Percentiles rank a stretch among this genome's conserved stretches.
These are phyloP conservation scores for Phlebopus sp. DNA, from an alignment of 1,284 basidiomycete species.

Conservation along the genomic window DNA sequence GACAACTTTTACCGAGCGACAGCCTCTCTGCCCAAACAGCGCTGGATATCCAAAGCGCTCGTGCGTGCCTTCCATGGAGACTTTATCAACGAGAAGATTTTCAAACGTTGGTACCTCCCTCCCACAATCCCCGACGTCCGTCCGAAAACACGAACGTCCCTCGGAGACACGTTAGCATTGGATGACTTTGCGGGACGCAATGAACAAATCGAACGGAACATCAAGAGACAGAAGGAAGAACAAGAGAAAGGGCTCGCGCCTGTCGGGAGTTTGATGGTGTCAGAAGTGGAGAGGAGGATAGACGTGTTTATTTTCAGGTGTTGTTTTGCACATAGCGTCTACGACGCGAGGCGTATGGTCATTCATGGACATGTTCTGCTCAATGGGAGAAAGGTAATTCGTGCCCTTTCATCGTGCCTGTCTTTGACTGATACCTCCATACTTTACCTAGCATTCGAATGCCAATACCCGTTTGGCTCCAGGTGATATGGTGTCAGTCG, in stretches of 20 bases:
- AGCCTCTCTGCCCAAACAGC: conserved; percentile 85
- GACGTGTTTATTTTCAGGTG: conserved; percentile 91
- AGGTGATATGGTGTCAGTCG: conserved; percentile 91
- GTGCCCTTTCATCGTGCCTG: conserved; percentile 19
- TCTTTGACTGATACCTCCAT: conserved; percentile 4
- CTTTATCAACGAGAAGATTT: conserved; percentile 88
- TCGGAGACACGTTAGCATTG: conserved; percentile 44
- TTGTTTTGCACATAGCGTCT: conserved; percentile 90
- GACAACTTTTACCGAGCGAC: conserved; percentile 57
- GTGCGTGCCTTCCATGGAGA: conserved; percentile 96
- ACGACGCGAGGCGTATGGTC: conserved; percentile 84
- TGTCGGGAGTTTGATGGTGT: conserved; percentile 88
- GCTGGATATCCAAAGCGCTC: conserved; percentile 89
- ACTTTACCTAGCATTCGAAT: conserved; percentile 62
- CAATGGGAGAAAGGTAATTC: conserved; percentile 80
- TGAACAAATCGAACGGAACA: conserved; percentile 43
- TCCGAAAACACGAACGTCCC: conserved; percentile 43
- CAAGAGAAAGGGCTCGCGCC: conserved; percentile 67
- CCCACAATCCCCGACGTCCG: conserved; percentile 84
- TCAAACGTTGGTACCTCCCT: conserved; percentile 96
- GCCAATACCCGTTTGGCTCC: conserved; percentile 91
- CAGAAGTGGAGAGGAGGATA: conserved; percentile 90
- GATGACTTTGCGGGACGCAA: conserved; percentile 59
- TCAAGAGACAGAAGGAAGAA: conserved; percentile 49
- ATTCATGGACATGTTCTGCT: conserved; percentile 86